Base-by-base conservation (phyloP, 176 grass and related monocot species). In the Olyra latifolia region DNA sequence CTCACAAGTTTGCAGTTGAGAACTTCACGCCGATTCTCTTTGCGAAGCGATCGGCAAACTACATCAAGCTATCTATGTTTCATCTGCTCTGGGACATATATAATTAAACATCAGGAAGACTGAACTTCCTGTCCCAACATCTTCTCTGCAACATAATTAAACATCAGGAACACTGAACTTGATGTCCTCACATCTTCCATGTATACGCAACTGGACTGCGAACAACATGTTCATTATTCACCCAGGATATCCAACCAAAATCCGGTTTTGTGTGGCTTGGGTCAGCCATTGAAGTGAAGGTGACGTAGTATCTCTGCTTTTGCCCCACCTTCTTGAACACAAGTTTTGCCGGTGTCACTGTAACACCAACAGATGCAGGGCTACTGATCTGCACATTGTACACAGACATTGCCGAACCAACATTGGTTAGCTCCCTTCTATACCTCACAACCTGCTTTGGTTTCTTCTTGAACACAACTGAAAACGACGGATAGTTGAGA, bases 401-500 rank as follows among this genome's bases (percentile, higher is more conserved):
- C 30, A 85, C 74, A 0, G 92, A 89, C 28, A 46, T n/a, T 2
- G 81, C 86, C 4, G 78, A 64, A 22, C 90, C 96, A 19, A 99
- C 90, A 25, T 95, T 99, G 44, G 92, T 99, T 1, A 95, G 61
- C 88, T 95, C 92, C 76, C 96, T 84, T 54, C 84, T 81, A 59
- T 93, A 95, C 78, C 79, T 89, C 71, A 91, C 30, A 10, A 74
- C 66, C 8, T 30, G 73, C 60, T 17, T 87, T 0, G 77, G 30
- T 48, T 82, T 93, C 86, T 84, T 85, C 20, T 69, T 71, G 80
- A 99, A 99, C 46, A 86, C 84, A 15, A 98, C 90, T 0, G 92
- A 91, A 63, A 93, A 95, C 0, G 96, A 99, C 0, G 96, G 96
- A 49, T 99, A 99, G 71, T 99, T 99, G 57, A 99, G 90, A 25